Evolutionary conservation across 176 grass and related monocot species (phyloP).

Genomic region (Triticum urartu): DNA sequence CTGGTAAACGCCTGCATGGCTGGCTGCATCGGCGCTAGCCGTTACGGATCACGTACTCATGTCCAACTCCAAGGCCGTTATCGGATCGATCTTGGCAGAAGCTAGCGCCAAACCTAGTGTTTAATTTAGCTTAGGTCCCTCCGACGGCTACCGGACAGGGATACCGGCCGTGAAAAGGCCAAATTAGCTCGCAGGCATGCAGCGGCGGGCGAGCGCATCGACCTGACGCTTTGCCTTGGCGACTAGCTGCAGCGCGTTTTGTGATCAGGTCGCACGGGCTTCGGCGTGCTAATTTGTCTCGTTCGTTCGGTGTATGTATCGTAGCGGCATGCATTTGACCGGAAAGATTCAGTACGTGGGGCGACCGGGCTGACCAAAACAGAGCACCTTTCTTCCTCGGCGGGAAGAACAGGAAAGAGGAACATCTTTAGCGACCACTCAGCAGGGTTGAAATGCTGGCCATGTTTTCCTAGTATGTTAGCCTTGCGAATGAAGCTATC

Average conservation of each 20-base stretch:
- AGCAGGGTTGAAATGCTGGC: too few relatives aligned
- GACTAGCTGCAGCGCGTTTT: neutral
- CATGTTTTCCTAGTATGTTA: neutral
- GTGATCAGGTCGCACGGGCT: neutral
- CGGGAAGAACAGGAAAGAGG: neutral
- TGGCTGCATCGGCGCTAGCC: too few relatives aligned
- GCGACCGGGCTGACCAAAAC: neutral
- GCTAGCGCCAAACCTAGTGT: neutral
- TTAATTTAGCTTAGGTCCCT: neutral
- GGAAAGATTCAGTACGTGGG: neutral
- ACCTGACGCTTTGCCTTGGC: neutral
- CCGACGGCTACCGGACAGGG: neutral
- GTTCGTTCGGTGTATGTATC: neutral
- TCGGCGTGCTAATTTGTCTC: neutral
- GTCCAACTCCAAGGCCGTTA: neutral
- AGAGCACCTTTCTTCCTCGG: neutral
- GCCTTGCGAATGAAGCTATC: too few relatives aligned
- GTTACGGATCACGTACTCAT: neutral
- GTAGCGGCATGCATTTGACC: neutral
- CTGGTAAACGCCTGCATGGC: neutral
- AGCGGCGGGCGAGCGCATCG: too few relatives aligned
- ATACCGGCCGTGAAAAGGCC: neutral
- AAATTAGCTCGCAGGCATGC: conserved; percentile 2
- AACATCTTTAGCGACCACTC: neutral
- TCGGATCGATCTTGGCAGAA: neutral